Evolutionary conservation across 1,284 basidiomycete species (phyloP).

Genomic region (Pyrrhoderma lamaoense): DNA sequence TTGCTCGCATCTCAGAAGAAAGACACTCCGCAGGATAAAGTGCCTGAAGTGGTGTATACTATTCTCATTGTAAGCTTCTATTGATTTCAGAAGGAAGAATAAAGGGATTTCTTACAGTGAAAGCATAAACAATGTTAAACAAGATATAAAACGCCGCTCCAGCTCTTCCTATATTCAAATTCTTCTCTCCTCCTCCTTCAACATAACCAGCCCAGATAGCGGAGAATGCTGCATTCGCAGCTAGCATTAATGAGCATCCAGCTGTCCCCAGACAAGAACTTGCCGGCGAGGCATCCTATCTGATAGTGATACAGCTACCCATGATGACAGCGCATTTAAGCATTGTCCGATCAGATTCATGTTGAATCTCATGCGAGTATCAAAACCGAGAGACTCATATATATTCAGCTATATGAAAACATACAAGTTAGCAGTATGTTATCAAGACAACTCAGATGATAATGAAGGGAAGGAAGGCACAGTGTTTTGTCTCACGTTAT

Average conservation of each 20-base stretch:
- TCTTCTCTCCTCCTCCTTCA: constrained; percentile 10
- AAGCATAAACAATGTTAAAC: constrained; percentile 20
- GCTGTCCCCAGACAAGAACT: constrained; percentile 24
- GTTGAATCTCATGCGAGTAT: constrained; percentile 27
- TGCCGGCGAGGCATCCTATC: constrained; percentile 24
- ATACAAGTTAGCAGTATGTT: too few relatives aligned
- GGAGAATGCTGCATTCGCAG: constrained; percentile 24
- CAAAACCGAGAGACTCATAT: constrained; percentile 10
- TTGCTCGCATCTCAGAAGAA: constrained; percentile 31
- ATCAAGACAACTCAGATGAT: not conserved
- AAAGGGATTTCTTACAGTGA: constrained; percentile 15
- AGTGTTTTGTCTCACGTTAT: constrained; percentile 8
- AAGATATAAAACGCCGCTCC: constrained; percentile 21
- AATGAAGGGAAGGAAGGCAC: not conserved
- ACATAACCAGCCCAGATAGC: constrained; percentile 23
- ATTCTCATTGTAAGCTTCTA: constrained; percentile 5
- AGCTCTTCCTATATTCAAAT: constrained; percentile 28
- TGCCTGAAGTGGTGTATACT: constrained; percentile 28
- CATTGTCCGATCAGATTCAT: constrained; percentile 29
- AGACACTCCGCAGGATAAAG: constrained; percentile 33
- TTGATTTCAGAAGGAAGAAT: not conserved
- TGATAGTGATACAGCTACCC: constrained; percentile 25
- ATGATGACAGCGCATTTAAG: constrained; percentile 19
- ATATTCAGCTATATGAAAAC: constrained; percentile 26
- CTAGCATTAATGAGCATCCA: constrained; percentile 24